These are phyloP conservation scores for Neurospora sp. DNA, from an alignment of 495 filamentous ascomycete genomes.

Conservation along the genomic window DNA sequence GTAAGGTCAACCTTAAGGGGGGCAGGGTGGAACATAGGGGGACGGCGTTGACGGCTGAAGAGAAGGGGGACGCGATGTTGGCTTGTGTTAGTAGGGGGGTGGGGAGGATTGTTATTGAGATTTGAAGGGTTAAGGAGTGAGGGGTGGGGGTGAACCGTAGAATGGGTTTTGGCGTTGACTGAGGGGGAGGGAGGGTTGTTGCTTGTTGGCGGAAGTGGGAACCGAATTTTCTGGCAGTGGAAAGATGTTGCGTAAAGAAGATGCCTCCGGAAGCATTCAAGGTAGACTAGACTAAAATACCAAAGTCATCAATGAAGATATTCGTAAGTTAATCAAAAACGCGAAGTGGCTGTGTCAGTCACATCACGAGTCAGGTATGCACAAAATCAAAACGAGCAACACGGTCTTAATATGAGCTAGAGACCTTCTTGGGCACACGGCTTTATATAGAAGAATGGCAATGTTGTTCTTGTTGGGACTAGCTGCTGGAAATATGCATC, in stretches of 20 bases:
- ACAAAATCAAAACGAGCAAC: neutral
- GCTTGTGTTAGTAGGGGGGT: slow-evolving; percentile 40
- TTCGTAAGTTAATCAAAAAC: neutral
- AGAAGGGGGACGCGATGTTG: slow-evolving; percentile 33
- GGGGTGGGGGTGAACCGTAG: neutral
- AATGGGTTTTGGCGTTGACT: too few species aligned
- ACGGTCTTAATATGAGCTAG: neutral
- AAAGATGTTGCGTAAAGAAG: neutral
- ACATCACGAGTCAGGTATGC: neutral
- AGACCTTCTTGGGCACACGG: neutral
- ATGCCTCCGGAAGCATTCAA: neutral
- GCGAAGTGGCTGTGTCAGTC: neutral
- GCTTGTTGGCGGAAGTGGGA: neutral
- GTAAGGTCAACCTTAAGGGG: slow-evolving; percentile 35
- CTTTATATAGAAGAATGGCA: neutral
- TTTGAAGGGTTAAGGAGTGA: slow-evolving; percentile 11
- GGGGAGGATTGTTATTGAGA: slow-evolving; percentile 36
- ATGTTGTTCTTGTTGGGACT: neutral
- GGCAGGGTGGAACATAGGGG: slow-evolving; percentile 47
- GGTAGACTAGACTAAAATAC: neutral
- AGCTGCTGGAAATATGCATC: neutral
- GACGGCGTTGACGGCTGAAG: slow-evolving; percentile 34
- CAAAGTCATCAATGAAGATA: neutral
- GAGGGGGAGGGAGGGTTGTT: too few species aligned
- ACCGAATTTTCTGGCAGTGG: neutral